Base-by-base conservation (phyloP, 169 alveolate genomes). In the Sarcocystis neurona region DNA sequence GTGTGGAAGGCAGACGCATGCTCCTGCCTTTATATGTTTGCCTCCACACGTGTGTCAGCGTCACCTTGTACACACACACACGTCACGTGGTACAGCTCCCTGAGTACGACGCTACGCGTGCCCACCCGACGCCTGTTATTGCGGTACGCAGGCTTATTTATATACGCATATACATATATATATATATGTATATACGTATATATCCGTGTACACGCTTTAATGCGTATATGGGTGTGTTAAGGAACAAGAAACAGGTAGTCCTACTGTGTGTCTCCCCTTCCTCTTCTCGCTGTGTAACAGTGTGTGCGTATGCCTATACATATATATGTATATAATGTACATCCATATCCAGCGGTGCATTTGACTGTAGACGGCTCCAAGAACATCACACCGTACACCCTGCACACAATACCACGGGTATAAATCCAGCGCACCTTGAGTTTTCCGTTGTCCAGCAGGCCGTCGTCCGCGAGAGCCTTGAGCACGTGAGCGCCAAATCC, bases 401-500 rank as follows among this genome's bases (percentile, higher is more conserved):
- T 23, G 30, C 18, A 63, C 75, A n/a, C 75, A 23, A 63, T 23
- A 63, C 75, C 75, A n/a, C n/a, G n/a, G n/a, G 12, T 63, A 63
- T 23, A 63, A 8, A 6, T 63, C 41, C 41, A 66, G 30, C 79
- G 5, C 43, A 87, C 91, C 50, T 41, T 34, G 74, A 50, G 58
- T 34, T 47, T 27, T 4, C 77, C 75, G 18, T 58, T 20, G 41
- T 88, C 92, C 44, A 88, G 87, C 27, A 63, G 79, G n/a, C 90
- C 85, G 12, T 78, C 85, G 39, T 53, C 75, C 32, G 79, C 34
- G 44, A 89, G 50, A 47, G 60, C 68, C 50, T 30, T 20, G 34
- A 79, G 1, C 10, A 85, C 92, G 4, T 89, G 91, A 58, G 77
- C 15, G 50, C 96, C 95, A 63, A 94, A 93, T 8, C 96, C 96